phyloP scores from a whole-genome alignment of 78 protist genomes.

The Cavenderia fasciculata region DNA sequence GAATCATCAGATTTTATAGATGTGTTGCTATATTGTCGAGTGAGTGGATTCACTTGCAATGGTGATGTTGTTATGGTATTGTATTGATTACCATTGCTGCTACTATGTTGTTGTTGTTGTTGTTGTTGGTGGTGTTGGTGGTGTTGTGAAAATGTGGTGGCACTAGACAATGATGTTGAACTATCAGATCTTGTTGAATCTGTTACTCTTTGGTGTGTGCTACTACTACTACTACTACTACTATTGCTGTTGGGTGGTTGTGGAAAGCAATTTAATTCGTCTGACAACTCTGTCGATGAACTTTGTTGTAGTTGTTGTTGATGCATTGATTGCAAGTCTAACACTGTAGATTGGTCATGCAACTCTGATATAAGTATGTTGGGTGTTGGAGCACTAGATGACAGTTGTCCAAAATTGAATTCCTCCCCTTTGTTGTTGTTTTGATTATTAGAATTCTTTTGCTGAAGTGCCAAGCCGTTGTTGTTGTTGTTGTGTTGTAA shows the following conservation, averaged over 20 bases:
- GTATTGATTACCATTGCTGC: background rate
- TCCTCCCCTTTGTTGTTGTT: background rate
- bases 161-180: constrained; percentile 9
- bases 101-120: background rate
- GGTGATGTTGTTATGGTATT: background rate
- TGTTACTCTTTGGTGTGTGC: background rate
- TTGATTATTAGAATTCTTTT: too few relatives aligned
- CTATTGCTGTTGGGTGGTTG: background rate
- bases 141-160: background rate
- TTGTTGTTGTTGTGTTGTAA: background rate
- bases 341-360: too few relatives aligned
- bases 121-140: background rate
- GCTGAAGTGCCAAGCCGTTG: too few relatives aligned
- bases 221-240: background rate
- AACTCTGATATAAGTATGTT: too few relatives aligned
- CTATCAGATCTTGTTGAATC: constrained; percentile 14
- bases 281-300: background rate
- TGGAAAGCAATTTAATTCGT: background rate
- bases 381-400: too few relatives aligned
- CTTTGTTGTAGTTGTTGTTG: background rate
- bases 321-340: too few relatives aligned
- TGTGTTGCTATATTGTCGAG: constrained; percentile 42
- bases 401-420: too few relatives aligned
- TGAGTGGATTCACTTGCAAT: background rate
- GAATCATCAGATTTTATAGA: constrained; percentile 22